These are phyloP conservation scores for Yamadazyma dushanensis DNA, from an alignment of 1,139 yeast species.

Conservation along the genomic window DNA sequence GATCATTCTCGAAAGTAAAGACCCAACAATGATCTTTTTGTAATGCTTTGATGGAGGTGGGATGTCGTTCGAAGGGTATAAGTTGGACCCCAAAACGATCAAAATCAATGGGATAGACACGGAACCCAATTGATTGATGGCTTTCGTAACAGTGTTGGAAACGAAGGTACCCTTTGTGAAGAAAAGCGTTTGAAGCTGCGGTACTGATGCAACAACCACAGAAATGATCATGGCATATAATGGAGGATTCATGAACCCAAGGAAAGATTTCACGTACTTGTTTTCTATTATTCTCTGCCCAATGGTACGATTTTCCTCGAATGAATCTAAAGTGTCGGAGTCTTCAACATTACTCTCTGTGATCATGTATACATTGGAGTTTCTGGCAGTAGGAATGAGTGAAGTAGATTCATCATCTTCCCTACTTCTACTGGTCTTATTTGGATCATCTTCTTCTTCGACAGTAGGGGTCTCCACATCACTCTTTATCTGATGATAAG, in stretches of 20 bases:
- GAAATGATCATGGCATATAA: constrained; percentile 88
- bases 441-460: background rate
- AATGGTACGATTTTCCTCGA: background rate
- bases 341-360: constrained; percentile 8
- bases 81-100: constrained; percentile 74
- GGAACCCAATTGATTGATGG: constrained; percentile 77
- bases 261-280: constrained; percentile 7
- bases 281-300: background rate
- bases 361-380: constrained; percentile 1
- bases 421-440: no score
- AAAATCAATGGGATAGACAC: constrained; percentile 86
- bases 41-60: constrained; percentile 65
- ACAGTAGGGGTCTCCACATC: constrained; percentile 11
- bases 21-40: constrained; percentile 60
- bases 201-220: constrained; percentile 79
- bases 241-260: constrained; percentile 84
- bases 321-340: constrained; percentile 5
- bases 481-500: constrained; percentile 18
- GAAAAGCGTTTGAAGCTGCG: constrained; percentile 63
- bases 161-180: constrained; percentile 59
- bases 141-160: constrained; percentile 72
- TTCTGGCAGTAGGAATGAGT: constrained; percentile 5
- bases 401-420: constrained; percentile 13
- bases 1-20: constrained; percentile 74
- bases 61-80: constrained; percentile 64